Conservation (phyloP, 2,329 filamentous ascomycete genomes). For the Talaromyces sp. region DNA sequence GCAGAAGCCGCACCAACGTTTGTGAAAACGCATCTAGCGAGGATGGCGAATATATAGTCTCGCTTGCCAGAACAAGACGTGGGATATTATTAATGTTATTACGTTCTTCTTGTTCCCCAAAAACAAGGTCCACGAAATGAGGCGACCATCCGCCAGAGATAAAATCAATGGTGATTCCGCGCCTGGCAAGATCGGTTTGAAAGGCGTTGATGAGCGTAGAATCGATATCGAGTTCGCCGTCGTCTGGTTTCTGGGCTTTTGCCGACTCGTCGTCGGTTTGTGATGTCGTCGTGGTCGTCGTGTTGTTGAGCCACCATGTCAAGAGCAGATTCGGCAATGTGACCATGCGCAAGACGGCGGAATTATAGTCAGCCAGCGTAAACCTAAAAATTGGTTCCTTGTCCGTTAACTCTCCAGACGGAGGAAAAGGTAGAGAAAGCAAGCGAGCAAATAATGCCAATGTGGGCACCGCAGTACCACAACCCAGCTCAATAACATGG, state of each 20-base stretch:
- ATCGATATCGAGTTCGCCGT: slow-evolving; percentile 45
- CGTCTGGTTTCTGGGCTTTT: slow-evolving; percentile 12
- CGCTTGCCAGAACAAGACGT: slow-evolving; percentile 52
- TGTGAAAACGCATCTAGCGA: slow-evolving; percentile 52
- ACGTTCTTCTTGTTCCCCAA: background rate
- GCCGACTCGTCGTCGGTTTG: slow-evolving; percentile 10
- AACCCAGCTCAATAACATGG: slow-evolving; percentile 51
- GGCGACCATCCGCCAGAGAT: slow-evolving; percentile 58
- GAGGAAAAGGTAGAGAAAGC: slow-evolving; percentile 22
- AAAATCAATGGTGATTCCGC: slow-evolving; percentile 47
- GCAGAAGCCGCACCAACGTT: slow-evolving; percentile 47
- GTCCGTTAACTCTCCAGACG: background rate
- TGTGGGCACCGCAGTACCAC: slow-evolving; percentile 57
- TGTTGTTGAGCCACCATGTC: slow-evolving; percentile 44
- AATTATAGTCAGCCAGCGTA: slow-evolving; percentile 59
- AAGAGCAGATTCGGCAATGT: slow-evolving; percentile 58
- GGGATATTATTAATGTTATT: too few relatives aligned
- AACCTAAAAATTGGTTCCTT: slow-evolving; percentile 40
- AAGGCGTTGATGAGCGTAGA: slow-evolving; percentile 44
- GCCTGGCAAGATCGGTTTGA: slow-evolving; percentile 32
- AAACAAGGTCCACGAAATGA: slow-evolving; percentile 39
- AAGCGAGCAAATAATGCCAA: slow-evolving; percentile 51
- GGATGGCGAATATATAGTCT: slow-evolving; percentile 59
- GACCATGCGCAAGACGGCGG: slow-evolving; percentile 53
- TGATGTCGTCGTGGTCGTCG: background rate